These are phyloP conservation scores for Meira nashicola DNA, from an alignment of 1,284 basidiomycete genomes.

Conservation along the genomic window DNA sequence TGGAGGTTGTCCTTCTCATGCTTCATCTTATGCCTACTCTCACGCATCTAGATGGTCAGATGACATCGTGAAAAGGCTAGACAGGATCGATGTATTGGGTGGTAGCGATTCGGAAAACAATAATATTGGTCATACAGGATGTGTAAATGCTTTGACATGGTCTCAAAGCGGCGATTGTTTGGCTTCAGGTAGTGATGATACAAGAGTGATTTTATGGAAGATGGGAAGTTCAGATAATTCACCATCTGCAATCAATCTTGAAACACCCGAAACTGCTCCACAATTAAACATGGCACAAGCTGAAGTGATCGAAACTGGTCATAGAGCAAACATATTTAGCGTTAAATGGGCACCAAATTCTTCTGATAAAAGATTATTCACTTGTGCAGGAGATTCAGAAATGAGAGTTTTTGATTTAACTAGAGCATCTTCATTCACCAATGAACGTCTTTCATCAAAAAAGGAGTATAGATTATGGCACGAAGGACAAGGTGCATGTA, in stretches of 20 bases:
- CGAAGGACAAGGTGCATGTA: slow-evolving; percentile 26
- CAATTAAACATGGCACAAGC: slow-evolving; percentile 66
- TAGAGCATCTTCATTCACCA: slow-evolving; percentile 9
- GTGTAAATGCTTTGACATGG: slow-evolving; percentile 67
- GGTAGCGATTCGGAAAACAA: slow-evolving; percentile 15
- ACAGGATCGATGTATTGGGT: slow-evolving; percentile 22
- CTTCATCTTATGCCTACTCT: slow-evolving; percentile 6
- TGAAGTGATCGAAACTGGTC: slow-evolving; percentile 48
- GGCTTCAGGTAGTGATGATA: slow-evolving; percentile 77
- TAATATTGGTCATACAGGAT: slow-evolving; percentile 24
- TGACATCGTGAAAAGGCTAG: slow-evolving; percentile 20
- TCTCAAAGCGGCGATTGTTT: slow-evolving; percentile 68
- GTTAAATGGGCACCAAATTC: slow-evolving; percentile 70
- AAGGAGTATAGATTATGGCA: slow-evolving; percentile 20
- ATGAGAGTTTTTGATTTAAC: slow-evolving; percentile 74
- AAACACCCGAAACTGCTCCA: slow-evolving; percentile 28
- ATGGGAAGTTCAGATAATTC: slow-evolving; percentile 55
- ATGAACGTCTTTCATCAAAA: slow-evolving; percentile 2
- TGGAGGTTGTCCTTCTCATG: background rate
- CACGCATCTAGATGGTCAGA: slow-evolving; percentile 18
- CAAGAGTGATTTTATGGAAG: slow-evolving; percentile 67
- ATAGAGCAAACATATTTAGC: slow-evolving; percentile 81
- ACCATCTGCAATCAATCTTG: slow-evolving; percentile 23
- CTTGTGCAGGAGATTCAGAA: slow-evolving; percentile 72
- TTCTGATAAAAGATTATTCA: slow-evolving; percentile 57